Conservation (phyloP, 2,329 filamentous ascomycete genomes). For the Elsinoe necatrix region DNA sequence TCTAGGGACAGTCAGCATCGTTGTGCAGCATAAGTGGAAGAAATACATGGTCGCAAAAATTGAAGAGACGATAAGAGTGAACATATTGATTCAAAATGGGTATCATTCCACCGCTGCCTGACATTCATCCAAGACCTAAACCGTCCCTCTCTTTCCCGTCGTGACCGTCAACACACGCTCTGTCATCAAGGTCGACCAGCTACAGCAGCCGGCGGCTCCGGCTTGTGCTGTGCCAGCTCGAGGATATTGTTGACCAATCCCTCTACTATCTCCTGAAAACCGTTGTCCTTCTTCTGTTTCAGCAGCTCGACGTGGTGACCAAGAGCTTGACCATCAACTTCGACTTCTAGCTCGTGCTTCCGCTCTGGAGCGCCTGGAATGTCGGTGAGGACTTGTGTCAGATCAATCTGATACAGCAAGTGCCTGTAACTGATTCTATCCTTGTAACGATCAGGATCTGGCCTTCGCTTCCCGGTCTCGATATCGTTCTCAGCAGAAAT, state of each 20-base stretch:
- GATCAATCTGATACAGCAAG: conserved; percentile 77
- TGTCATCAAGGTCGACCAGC: not conserved
- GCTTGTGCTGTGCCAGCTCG: conserved; percentile 37
- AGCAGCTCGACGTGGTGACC: conserved; percentile 57
- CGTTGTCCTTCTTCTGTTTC: conserved; percentile 45
- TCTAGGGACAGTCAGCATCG: not conserved
- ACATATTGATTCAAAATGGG: not conserved
- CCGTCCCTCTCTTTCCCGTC: not conserved
- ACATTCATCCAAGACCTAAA: not conserved
- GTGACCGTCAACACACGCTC: not conserved
- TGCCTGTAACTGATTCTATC: conserved; percentile 89
- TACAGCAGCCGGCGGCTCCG: not conserved
- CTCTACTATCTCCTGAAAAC: conserved; percentile 60
- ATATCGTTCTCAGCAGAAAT: conserved; percentile 38
- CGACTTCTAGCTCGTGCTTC: conserved; percentile 75
- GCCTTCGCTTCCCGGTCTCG: conserved; percentile 28
- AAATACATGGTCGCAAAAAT: too few relatives aligned
- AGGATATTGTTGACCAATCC: conserved; percentile 68
- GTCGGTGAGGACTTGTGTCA: conserved; percentile 71
- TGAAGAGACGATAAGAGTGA: not conserved
- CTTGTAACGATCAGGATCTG: conserved; percentile 46
- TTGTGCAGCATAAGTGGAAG: too few relatives aligned
- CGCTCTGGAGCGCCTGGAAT: conserved; percentile 43
- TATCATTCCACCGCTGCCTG: not conserved
- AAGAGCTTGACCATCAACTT: conserved; percentile 56